These are phyloP conservation scores for Diaporthe velutina DNA, from an alignment of 2,329 filamentous ascomycete genomes.

Conservation along the genomic window DNA sequence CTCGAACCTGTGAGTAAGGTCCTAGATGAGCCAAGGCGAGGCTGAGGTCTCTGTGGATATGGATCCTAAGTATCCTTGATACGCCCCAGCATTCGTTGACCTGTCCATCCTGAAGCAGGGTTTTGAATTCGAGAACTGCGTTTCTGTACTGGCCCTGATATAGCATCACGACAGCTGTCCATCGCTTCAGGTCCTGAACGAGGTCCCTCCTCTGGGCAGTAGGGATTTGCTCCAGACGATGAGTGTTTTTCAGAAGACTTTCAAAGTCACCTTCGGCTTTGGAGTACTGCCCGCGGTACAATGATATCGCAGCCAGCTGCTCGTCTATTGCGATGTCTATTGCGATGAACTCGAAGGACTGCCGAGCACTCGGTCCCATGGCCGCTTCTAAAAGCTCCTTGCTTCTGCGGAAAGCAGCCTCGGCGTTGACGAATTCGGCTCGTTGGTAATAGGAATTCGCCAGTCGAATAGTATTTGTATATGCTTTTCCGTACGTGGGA, in stretches of 20 bases:
- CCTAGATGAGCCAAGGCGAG: background rate
- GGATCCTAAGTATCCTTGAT: background rate
- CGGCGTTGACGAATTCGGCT: background rate
- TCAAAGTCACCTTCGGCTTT: background rate
- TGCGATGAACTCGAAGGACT: background rate
- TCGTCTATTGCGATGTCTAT: constrained; percentile 3
- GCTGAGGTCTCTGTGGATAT: background rate
- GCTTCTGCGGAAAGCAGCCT: background rate
- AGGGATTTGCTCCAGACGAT: background rate
- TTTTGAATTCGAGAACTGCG: background rate
- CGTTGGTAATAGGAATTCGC: background rate
- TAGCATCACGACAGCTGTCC: background rate
- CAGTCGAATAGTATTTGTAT: background rate
- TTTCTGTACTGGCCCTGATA: background rate
- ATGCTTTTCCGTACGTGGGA: background rate
- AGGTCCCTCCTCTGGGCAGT: background rate
- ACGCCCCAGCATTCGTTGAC: background rate
- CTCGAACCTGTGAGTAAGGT: background rate
- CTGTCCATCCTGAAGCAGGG: background rate
- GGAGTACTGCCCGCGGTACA: background rate
- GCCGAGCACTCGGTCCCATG: background rate
- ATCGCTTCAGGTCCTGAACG: background rate
- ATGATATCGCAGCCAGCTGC: background rate
- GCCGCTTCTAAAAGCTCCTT: background rate
- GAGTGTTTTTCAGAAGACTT: background rate